phyloP scores from a whole-genome alignment of 2,329 filamentous ascomycete species.

The Helicocarpus griseus region DNA sequence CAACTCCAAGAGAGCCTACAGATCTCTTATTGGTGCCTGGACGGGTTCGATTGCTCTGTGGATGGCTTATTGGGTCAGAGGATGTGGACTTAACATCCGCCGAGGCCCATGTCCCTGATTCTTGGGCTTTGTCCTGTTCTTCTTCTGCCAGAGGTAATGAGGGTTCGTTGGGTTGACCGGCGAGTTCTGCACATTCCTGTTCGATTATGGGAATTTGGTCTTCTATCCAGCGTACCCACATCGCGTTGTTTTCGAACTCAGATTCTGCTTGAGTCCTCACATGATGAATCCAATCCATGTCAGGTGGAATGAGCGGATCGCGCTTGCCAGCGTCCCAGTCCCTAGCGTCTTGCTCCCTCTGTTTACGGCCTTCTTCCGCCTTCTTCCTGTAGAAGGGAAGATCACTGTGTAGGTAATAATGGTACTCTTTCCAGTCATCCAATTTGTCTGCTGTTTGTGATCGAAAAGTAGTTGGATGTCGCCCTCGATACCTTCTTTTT shows the following conservation, averaged over 20 bases:
- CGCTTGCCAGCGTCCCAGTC: background rate
- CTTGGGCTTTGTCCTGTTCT: background rate
- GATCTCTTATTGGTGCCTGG: background rate
- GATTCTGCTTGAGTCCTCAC: background rate
- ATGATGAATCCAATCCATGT: background rate
- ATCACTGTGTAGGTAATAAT: conserved; percentile 1
- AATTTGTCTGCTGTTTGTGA: conserved; percentile 3
- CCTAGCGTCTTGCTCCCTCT: background rate
- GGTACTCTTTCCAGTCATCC: conserved; percentile 7
- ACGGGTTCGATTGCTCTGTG: background rate
- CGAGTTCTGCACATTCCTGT: background rate
- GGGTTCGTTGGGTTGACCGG: background rate
- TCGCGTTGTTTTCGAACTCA: background rate
- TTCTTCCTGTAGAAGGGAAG: background rate
- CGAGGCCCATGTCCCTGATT: background rate
- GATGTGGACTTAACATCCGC: background rate
- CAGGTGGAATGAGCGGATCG: background rate
- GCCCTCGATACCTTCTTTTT: conserved; percentile 4
- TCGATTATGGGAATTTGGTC: conserved; percentile 2
- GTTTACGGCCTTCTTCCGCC: background rate
- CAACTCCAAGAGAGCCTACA: background rate
- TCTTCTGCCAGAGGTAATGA: background rate
- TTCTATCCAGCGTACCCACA: conserved; percentile 3
- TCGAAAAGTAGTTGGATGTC: conserved; percentile 5
- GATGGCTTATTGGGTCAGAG: background rate